Conservation (phyloP, 169 alveolate genomes). For the Plasmodium chabaudi region DNA sequence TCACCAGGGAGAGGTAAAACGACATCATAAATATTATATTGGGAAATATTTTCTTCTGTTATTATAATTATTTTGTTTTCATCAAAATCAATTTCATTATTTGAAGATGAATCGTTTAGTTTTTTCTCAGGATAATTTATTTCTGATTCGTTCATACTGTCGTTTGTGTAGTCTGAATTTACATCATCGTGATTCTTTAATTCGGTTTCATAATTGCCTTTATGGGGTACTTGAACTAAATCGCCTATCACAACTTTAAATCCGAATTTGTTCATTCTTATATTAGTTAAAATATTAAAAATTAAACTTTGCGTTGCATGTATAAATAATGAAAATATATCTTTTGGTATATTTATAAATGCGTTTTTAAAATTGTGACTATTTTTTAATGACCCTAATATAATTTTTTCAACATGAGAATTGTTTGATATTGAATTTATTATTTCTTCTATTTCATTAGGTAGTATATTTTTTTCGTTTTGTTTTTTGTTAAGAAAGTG, state of each 20-base stretch:
- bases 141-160: slow-evolving; percentile 69
- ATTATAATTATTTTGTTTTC: slow-evolving; percentile 80
- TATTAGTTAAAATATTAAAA: slow-evolving; percentile 90
- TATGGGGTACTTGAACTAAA: slow-evolving; percentile 75
- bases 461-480: not conserved
- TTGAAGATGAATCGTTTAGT: not conserved
- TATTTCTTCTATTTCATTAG: slow-evolving; percentile 27
- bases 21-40: slow-evolving; percentile 89
- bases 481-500: slow-evolving; percentile 11
- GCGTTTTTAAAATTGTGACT: slow-evolving; percentile 85
- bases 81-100: not conserved
- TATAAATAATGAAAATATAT: slow-evolving; percentile 90
- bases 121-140: slow-evolving; percentile 67
- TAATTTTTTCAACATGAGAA: slow-evolving; percentile 79
- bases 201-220: slow-evolving; percentile 8
- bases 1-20: slow-evolving; percentile 95
- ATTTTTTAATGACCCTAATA: slow-evolving; percentile 77
- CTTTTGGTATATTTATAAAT: slow-evolving; percentile 86
- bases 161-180: slow-evolving; percentile 80
- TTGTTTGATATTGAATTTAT: slow-evolving; percentile 49
- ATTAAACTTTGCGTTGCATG: slow-evolving; percentile 95
- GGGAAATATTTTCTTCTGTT: slow-evolving; percentile 86
- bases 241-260: slow-evolving; percentile 85
- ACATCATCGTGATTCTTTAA: slow-evolving; percentile 35
- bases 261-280: slow-evolving; percentile 92